Evolutionary conservation across 2,329 filamentous ascomycete genomes (phyloP).

Genomic region (Botrytis fabae): DNA sequence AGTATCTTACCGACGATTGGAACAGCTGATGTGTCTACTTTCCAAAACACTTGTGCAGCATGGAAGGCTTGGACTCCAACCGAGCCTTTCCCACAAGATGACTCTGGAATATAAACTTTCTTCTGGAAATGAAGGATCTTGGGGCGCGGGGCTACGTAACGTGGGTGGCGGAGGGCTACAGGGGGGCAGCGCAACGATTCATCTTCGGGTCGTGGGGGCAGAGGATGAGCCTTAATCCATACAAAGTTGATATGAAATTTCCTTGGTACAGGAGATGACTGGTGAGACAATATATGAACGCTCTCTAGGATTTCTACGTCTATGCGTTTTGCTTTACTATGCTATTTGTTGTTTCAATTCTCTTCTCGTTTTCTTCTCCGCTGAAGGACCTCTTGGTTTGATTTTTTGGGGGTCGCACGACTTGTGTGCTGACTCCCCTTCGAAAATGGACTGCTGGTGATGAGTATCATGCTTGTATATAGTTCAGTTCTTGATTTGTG

Average conservation of each 20-base stretch:
- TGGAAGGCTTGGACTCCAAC: slow-evolving; percentile 30
- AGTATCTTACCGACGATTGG: slow-evolving; percentile 26
- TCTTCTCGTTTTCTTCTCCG: not conserved
- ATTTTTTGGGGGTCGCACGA: not conserved
- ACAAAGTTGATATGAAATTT: not conserved
- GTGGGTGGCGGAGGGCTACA: not conserved
- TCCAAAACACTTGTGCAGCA: slow-evolving; percentile 31
- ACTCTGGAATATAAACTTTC: slow-evolving; percentile 35
- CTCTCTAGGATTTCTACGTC: too few species aligned
- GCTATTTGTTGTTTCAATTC: not conserved
- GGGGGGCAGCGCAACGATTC: not conserved
- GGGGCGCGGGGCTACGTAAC: not conserved
- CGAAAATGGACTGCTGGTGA: not conserved
- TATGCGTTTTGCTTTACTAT: not conserved
- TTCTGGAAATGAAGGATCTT: not conserved
- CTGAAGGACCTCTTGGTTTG: not conserved
- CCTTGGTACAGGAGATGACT: not conserved
- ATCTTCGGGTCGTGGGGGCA: not conserved
- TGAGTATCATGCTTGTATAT: too few species aligned
- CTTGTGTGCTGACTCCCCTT: not conserved
- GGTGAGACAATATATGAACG: not conserved
- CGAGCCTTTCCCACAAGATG: slow-evolving; percentile 30
- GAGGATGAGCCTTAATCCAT: not conserved
- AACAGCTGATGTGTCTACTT: slow-evolving; percentile 26
- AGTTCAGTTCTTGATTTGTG: not conserved